Evolutionary conservation across 257 asterid genomes (phyloP).

Genomic region (Nicotiana tabacum): DNA sequence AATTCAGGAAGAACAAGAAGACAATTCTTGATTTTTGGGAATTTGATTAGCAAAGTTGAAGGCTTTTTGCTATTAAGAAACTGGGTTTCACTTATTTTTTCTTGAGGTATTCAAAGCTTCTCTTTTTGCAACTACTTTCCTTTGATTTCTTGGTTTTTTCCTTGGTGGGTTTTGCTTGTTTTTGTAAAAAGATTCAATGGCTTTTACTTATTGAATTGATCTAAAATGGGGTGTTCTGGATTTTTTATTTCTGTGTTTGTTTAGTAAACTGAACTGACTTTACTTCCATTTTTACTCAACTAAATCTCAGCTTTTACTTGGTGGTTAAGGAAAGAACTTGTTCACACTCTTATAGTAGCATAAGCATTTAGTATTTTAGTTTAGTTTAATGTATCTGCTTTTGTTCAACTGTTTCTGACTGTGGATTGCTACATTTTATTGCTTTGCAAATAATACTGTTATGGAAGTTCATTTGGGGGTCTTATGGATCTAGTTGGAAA

Average conservation of each 20-base stretch:
- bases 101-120: constrained; percentile 29
- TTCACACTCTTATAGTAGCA: constrained; percentile 16
- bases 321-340: constrained; percentile 31
- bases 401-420: background rate
- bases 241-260: constrained; percentile 5
- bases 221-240: background rate
- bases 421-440: background rate
- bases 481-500: constrained; percentile 20
- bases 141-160: constrained; percentile 9
- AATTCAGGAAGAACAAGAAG: constrained; percentile 10
- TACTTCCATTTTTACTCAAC: constrained; percentile 18
- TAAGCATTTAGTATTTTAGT: background rate
- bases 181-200: constrained; percentile 19
- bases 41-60: constrained; percentile 26
- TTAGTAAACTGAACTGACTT: constrained; percentile 16
- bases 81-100: constrained; percentile 11
- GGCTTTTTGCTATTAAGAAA: constrained; percentile 5
- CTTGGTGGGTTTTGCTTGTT: constrained; percentile 23
- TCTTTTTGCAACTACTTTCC: constrained; percentile 18
- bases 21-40: constrained; percentile 20
- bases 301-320: constrained; percentile 18
- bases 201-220: background rate
- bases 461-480: background rate
- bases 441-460: background rate
- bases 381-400: background rate